Base-by-base conservation (phyloP, 2,329 filamentous ascomycete species). In the Aspergillus floridensis region DNA sequence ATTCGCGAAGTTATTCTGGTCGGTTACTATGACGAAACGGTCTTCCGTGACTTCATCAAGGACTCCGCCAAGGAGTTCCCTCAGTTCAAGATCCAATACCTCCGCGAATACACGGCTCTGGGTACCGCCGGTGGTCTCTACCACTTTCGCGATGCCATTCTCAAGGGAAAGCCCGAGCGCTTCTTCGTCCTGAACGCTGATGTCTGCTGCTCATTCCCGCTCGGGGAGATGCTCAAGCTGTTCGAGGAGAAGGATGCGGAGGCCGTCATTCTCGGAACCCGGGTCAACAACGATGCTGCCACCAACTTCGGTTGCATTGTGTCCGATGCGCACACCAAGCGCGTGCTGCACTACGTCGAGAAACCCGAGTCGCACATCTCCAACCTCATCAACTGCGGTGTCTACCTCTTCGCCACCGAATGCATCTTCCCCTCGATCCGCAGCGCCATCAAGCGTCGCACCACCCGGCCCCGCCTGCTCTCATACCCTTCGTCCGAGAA, bases 281-380 rank as follows among this genome's bases (percentile, higher is more conserved):
- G 92, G 57, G 92, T 98, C 59, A 88, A 87, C 73, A 91, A 96
- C 72, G 93, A 98, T 59, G 90, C 93, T 21, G 93, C 95, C 32
- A 90, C 86, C 70, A 98, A 98, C 83, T 99, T 98, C 75, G 95
- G 95, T 64, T 99, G 95, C 84, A 96, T 98, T 72, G 95, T 98
- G 59, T 95, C 91, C 58, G 95, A 99, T 77, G 82, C 89, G 48
- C 92, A 97, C 80, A 96, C 91, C 65, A 93, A 93, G 76, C 92
- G 93, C 66, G 95, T 99, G 49, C 88, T 98, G 61, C 95, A 99
- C 81, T 98, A 99, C 80, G 95, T 99, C 75, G 95, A 98, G 85
- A 98, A 98, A 83, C 95, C 95, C 66, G 93, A 99, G 79, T 92
- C 90, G 58, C 91, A 96, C 78, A 97, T 99, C 78, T 96, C 91